phyloP scores from a whole-genome alignment of 257 asterid species.

The Parsonsia alboflavescens region DNA sequence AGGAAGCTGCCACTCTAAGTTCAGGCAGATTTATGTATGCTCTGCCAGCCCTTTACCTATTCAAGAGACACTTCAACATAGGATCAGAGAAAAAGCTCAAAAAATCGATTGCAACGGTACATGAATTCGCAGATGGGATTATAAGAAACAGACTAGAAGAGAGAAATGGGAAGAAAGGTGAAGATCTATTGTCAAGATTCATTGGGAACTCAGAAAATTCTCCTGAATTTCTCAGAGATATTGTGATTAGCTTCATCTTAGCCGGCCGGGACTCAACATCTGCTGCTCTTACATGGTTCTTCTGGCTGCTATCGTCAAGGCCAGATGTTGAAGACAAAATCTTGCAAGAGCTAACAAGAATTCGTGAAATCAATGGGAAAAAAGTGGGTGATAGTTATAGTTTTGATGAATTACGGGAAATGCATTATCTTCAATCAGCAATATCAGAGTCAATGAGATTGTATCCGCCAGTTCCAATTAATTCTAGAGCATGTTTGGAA shows the following conservation, averaged over 20 bases:
- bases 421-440: slow-evolving; percentile 88
- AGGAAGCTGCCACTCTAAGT: slow-evolving; percentile 67
- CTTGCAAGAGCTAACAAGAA: slow-evolving; percentile 35
- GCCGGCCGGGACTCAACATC: slow-evolving; percentile 96
- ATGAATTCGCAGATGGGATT: slow-evolving; percentile 62
- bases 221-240: slow-evolving; percentile 57
- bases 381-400: slow-evolving; percentile 31
- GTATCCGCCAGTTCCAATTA: slow-evolving; percentile 81
- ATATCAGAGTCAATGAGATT: slow-evolving; percentile 82
- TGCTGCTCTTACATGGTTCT: slow-evolving; percentile 80
- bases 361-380: slow-evolving; percentile 29
- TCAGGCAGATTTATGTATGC: slow-evolving; percentile 75
- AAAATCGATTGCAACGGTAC: slow-evolving; percentile 51
- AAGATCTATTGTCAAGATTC: slow-evolving; percentile 72
- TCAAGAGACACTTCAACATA: slow-evolving; percentile 48
- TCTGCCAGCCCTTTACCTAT: slow-evolving; percentile 26
- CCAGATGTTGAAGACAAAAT: slow-evolving; percentile 46
- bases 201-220: slow-evolving; percentile 45
- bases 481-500: slow-evolving; percentile 48
- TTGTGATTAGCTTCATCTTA: slow-evolving; percentile 74
- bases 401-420: slow-evolving; percentile 64
- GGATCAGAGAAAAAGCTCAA: slow-evolving; percentile 60
- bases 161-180: slow-evolving; percentile 33
- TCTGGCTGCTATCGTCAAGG: slow-evolving; percentile 60
- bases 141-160: slow-evolving; percentile 54